phyloP scores from a whole-genome alignment of 805 yeast species.

The Vanderwaltozyma verrucispora region DNA sequence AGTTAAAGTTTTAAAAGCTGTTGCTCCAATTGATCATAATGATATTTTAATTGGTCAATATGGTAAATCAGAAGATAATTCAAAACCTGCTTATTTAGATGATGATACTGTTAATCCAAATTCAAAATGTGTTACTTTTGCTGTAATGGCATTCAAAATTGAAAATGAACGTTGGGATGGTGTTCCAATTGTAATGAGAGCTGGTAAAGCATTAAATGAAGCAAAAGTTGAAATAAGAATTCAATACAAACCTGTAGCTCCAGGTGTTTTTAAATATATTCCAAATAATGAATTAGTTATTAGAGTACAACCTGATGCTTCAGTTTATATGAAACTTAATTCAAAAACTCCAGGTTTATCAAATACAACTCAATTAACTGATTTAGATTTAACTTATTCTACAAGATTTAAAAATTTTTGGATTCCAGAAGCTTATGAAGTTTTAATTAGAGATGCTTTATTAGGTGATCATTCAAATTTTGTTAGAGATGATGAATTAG shows the following conservation, averaged over 20 bases:
- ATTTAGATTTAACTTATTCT: slow-evolving; percentile 79
- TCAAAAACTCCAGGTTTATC: slow-evolving; percentile 89
- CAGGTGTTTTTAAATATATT: slow-evolving; percentile 70
- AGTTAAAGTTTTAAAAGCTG: slow-evolving; percentile 80
- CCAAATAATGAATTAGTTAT: slow-evolving; percentile 90
- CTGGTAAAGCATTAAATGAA: slow-evolving; percentile 95
- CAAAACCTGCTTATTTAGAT: slow-evolving; percentile 83
- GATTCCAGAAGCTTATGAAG: slow-evolving; percentile 98
- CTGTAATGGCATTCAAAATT: slow-evolving; percentile 71
- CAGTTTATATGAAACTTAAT: slow-evolving; percentile 87
- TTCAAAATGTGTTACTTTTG: slow-evolving; percentile 86
- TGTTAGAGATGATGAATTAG: slow-evolving; percentile 96
- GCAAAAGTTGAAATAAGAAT: slow-evolving; percentile 92
- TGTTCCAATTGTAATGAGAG: slow-evolving; percentile 90
- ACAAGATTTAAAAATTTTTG: slow-evolving; percentile 76
- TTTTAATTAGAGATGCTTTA: slow-evolving; percentile 82
- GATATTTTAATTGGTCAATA: slow-evolving; percentile 86
- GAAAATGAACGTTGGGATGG: slow-evolving; percentile 97
- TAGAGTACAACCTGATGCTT: slow-evolving; percentile 91
- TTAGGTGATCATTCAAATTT: slow-evolving; percentile 94
- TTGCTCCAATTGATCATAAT: slow-evolving; percentile 52
- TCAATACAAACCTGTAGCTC: slow-evolving; percentile 79
- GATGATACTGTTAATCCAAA: slow-evolving; percentile 78
- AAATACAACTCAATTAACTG: slow-evolving; percentile 73
- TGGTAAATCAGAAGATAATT: slow-evolving; percentile 70